Evolutionary conservation across 192 early-diverging fungal genomes (phyloP).

Genomic region (Coemansia sp.): DNA sequence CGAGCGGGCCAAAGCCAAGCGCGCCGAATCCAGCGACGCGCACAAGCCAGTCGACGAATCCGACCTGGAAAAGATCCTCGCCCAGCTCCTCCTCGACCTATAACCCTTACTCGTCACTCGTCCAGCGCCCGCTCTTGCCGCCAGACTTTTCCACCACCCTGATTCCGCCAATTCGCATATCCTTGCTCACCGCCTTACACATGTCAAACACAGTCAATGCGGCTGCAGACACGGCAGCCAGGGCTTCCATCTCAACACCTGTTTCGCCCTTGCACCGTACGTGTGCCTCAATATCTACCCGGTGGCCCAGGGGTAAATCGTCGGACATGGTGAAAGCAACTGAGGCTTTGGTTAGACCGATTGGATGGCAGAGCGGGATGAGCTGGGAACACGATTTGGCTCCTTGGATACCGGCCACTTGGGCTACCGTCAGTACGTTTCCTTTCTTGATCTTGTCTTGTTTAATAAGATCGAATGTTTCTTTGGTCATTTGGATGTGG

Average conservation of each 20-base stretch:
- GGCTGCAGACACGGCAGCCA: conserved; percentile 77
- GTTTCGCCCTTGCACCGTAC: conserved; percentile 82
- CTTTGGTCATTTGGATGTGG: conserved; percentile 63
- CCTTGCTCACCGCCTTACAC: conserved; percentile 89
- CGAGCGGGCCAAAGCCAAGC: conserved; percentile 38
- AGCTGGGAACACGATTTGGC: conserved; percentile 81
- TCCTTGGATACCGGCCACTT: conserved; percentile 87
- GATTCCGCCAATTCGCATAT: conserved; percentile 76
- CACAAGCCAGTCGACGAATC: conserved; percentile 39
- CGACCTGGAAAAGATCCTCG: conserved; percentile 50
- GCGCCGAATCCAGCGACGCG: conserved; percentile 13
- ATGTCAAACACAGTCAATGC: conserved; percentile 92
- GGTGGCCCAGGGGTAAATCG: conserved; percentile 17
- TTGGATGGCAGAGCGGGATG: conserved; percentile 88
- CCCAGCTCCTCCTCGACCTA: conserved; percentile 50
- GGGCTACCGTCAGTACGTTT: conserved; percentile 83
- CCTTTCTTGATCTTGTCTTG: conserved; percentile 78
- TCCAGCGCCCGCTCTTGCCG: conserved; percentile 73
- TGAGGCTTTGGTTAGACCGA: conserved; percentile 67
- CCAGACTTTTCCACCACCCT: conserved; percentile 79
- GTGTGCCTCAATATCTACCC: conserved; percentile 66
- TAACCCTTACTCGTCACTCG: conserved; percentile 9
- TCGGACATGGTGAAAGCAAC: conserved; percentile 62
- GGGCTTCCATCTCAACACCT: conserved; percentile 89
- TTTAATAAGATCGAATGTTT: conserved; percentile 66